These are phyloP conservation scores for Cryphonectria carpinicola DNA, from an alignment of 2,329 filamentous ascomycete species.

Conservation along the genomic window DNA sequence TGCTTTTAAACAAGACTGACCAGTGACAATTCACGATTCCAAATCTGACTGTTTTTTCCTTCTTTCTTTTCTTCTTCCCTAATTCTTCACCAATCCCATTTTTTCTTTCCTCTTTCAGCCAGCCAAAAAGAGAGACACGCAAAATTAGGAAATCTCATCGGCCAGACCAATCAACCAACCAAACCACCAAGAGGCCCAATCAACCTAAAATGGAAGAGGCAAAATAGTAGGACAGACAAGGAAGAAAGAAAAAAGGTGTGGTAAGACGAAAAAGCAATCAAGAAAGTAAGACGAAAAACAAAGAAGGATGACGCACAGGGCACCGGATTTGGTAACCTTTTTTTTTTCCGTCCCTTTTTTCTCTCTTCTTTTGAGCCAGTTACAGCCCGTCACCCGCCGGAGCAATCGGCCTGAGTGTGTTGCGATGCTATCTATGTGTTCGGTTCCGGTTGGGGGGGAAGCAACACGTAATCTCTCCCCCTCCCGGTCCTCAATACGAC, in stretches of 20 bases:
- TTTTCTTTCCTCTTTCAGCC: background rate
- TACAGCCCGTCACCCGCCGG: background rate
- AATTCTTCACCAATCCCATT: background rate
- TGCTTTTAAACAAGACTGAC: background rate
- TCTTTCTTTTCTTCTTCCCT: background rate
- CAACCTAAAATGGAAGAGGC: background rate
- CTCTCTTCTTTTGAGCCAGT: background rate
- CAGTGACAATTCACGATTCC: constrained; percentile 4
- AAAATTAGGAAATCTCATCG: background rate
- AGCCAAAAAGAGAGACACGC: background rate
- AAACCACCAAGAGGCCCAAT: background rate
- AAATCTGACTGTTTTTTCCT: background rate
- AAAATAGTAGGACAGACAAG: background rate
- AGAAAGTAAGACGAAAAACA: too few relatives aligned
- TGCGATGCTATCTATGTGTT: background rate
- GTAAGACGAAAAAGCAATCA: background rate
- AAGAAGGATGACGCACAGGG: background rate
- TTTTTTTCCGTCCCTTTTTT: background rate
- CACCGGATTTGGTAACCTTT: background rate
- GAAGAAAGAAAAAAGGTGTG: background rate
- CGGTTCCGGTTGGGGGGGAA: background rate
- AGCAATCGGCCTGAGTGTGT: background rate
- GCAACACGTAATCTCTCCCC: background rate
- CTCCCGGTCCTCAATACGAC: background rate
- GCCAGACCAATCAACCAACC: background rate